These are phyloP conservation scores for Tranzscheliella williamsii DNA, from an alignment of 1,284 basidiomycete species.

Conservation along the genomic window DNA sequence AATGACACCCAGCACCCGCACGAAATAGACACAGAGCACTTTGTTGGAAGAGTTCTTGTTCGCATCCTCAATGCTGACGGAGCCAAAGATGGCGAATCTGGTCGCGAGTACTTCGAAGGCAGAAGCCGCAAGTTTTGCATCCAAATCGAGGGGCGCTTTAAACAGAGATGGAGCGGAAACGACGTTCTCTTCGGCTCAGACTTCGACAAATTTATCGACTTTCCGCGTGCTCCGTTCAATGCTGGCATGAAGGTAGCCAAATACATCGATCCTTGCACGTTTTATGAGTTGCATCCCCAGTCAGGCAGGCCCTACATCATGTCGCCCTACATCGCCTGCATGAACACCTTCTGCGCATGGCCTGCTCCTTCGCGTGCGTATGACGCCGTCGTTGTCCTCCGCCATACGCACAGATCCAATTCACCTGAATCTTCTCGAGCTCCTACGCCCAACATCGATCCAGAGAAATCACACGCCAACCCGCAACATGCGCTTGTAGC, in stretches of 20 bases:
- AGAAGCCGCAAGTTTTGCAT: conserved; percentile 62
- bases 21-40: conserved; percentile 62
- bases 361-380: conserved; percentile 56
- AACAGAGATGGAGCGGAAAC: conserved; percentile 50
- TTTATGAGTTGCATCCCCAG: conserved; percentile 57
- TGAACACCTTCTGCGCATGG: conserved; percentile 63
- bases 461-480: conserved; percentile 33
- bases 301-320: conserved; percentile 63
- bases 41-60: conserved; percentile 62
- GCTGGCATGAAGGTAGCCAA: conserved; percentile 62
- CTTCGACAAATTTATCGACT: conserved; percentile 57
- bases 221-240: conserved; percentile 60
- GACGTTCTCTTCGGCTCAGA: conserved; percentile 57
- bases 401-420: conserved; percentile 37
- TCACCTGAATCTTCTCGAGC: conserved; percentile 15
- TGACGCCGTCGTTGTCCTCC: conserved; percentile 60
- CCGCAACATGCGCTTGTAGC: conserved; percentile 20
- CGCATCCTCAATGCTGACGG: conserved; percentile 61
- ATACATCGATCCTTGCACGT: conserved; percentile 61
- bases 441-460: conserved; percentile 20
- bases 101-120: conserved; percentile 57
- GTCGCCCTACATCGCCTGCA: conserved; percentile 62
- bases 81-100: conserved; percentile 48
- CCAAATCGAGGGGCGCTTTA: conserved; percentile 63
- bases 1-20: conserved; percentile 60